Evolutionary conservation across 768 basidiomycete species (phyloP).

Genomic region (Hebeloma cylindrosporum): DNA sequence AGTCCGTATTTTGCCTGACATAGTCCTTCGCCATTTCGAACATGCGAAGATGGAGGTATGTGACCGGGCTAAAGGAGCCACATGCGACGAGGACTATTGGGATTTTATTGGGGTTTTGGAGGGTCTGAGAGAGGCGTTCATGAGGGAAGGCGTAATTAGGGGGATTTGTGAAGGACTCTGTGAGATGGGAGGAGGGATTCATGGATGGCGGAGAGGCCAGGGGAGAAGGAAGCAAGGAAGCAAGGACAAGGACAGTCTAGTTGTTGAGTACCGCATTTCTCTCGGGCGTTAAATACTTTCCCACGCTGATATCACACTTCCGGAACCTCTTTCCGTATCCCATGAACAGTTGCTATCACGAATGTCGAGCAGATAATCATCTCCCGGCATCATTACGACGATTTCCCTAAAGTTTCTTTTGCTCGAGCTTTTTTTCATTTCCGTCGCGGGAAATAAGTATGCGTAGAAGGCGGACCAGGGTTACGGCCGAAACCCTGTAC

Average conservation of each 20-base stretch:
- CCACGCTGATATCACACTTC: constrained; percentile 22
- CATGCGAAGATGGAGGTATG: constrained; percentile 98
- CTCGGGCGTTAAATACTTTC: constrained; percentile 24
- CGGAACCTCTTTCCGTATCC: constrained; percentile 4
- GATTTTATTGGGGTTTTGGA: constrained; percentile 64
- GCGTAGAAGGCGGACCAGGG: too few species aligned
- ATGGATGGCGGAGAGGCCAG: constrained; percentile 24
- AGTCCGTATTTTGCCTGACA: constrained; percentile 86
- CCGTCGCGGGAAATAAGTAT: too few species aligned
- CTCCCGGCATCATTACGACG: not conserved
- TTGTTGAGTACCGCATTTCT: too few species aligned
- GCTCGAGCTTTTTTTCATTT: too few species aligned
- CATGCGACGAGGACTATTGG: constrained; percentile 97
- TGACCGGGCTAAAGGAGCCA: constrained; percentile 96
- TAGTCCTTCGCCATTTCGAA: constrained; percentile 99
- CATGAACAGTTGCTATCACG: not conserved
- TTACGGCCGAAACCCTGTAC: too few species aligned
- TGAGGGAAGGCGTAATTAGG: constrained; percentile 67
- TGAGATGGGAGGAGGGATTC: constrained; percentile 28
- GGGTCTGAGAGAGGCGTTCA: constrained; percentile 57
- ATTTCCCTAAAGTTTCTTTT: too few species aligned
- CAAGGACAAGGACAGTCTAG: constrained; percentile 9
- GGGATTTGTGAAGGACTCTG: constrained; percentile 58
- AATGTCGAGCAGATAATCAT: not conserved
- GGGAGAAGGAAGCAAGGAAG: constrained; percentile 11